Base-by-base conservation (phyloP, 805 yeast species). In the Yarrowia bubula region DNA sequence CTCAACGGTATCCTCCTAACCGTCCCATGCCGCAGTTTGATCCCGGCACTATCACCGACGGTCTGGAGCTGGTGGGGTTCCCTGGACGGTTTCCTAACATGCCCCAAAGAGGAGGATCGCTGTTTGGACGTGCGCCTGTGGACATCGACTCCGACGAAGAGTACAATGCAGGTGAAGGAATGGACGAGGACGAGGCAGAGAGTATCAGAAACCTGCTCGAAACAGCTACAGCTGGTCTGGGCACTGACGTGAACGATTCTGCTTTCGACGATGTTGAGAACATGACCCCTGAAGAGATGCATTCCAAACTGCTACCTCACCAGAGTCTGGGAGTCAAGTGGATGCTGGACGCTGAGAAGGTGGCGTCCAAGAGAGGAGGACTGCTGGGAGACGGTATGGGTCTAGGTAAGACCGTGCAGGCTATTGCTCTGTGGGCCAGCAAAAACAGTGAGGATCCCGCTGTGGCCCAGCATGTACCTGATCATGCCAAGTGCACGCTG, bases 311-410 rank as follows among this genome's bases (percentile, higher is more conserved):
- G n/a, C 32, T 61, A 11, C 47, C 65, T 5, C 65, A 61, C 31
- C 65, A 61, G 22, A 48, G 44, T 31, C 15, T 47, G 14, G 65
- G 65, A 8, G 47, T 61, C 31, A 61, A 61, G 31, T 61, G 65
- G 65, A 47, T 48, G 65, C 33, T 38, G 39, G 47, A 47, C 4
- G 39, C 38, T 5, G 57, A 61, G 13, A 13, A 46, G n/a, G n/a
- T n/a, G 14, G 3, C 28, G 8, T 9, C 14, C 28, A 47, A 28
- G 18, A n/a, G 57, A 64, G 89, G 88, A 39, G 89, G 88, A 5
- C 61, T 84, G 14, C 75, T 89, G 55, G 89, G 92, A 71, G 96
- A 89, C 72, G 95, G 87, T 74, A 89, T 89, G 96, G 96, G 96
- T 17, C 77, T 89, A n/a, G 96, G 96, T 62, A 89, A 89, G 71